These are phyloP conservation scores for Alternaria incomplexa DNA, from an alignment of 2,329 filamentous ascomycete species.

Conservation along the genomic window DNA sequence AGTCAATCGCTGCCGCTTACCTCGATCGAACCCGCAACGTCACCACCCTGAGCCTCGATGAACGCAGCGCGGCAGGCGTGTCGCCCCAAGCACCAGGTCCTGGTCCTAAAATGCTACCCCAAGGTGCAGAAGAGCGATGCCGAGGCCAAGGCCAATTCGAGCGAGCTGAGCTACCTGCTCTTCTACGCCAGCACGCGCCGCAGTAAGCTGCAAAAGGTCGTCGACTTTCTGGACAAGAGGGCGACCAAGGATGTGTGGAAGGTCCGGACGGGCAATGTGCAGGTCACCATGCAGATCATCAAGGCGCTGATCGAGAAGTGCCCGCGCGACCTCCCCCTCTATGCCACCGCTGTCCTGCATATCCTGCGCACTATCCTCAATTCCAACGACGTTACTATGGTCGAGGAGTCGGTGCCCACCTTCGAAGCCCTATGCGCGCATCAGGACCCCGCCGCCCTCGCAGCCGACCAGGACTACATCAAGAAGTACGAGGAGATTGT, in stretches of 20 bases:
- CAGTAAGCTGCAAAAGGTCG: conserved; percentile 96
- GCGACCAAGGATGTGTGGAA: conserved; percentile 91
- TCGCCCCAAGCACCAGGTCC: conserved; percentile 94
- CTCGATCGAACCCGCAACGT: conserved; percentile 1
- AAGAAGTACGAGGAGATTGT: conserved; percentile 84
- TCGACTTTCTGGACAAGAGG: conserved; percentile 92
- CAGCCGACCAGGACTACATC: conserved; percentile 84
- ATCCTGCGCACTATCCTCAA: conserved; percentile 83
- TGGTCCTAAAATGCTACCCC: conserved; percentile 96
- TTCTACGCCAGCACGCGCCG: conserved; percentile 95
- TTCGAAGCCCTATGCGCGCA: conserved; percentile 89
- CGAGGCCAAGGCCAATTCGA: conserved; percentile 94
- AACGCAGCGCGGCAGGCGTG: conserved; percentile 65
- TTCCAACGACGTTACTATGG: conserved; percentile 88
- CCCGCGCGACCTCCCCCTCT: conserved; percentile 86
- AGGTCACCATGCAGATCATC: conserved; percentile 92
- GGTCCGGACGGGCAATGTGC: conserved; percentile 86
- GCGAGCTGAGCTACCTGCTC: conserved; percentile 93
- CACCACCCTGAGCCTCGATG: conserved; percentile 48
- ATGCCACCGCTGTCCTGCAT: conserved; percentile 82
- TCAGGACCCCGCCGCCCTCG: conserved; percentile 83
- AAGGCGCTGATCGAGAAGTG: conserved; percentile 91
- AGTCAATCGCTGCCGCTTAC: conserved; percentile 8
- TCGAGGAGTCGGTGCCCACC: conserved; percentile 85
- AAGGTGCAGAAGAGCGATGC: conserved; percentile 84